phyloP scores from a whole-genome alignment of 768 basidiomycete genomes.

The Rickenella mellea region DNA sequence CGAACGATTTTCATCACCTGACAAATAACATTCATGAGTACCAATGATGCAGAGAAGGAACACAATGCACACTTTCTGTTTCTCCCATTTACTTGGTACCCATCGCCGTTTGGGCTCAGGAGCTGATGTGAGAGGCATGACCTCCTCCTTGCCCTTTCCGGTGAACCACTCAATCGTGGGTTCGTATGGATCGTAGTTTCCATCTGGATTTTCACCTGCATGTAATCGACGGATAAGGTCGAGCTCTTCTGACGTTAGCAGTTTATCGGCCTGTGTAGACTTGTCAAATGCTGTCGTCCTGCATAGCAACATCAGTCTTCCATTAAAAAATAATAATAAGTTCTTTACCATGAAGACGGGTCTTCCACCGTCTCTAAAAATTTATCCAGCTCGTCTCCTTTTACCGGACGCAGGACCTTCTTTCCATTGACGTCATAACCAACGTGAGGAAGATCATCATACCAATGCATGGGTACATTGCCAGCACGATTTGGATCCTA shows the following conservation, averaged over 20 bases:
- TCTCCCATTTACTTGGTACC: conserved; percentile 99
- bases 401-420: conserved; percentile 85
- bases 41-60: neutral
- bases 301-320: neutral
- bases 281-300: conserved; percentile 94
- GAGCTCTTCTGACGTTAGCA: conserved; percentile 81
- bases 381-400: conserved; percentile 94
- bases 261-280: conserved; percentile 74
- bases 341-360: conserved; percentile 66
- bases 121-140: conserved; percentile 85
- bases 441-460: conserved; percentile 98
- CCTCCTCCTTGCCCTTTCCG: conserved; percentile 87
- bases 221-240: conserved; percentile 93
- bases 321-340: conserved; percentile 11
- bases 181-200: conserved; percentile 84
- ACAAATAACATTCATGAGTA: neutral
- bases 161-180: conserved; percentile 96
- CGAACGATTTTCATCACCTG: conserved; percentile 99
- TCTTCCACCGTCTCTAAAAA: conserved; percentile 93
- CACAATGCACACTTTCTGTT: conserved; percentile 69
- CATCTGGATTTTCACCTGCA: conserved; percentile 85
- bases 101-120: conserved; percentile 96
- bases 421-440: conserved; percentile 95
- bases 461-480: conserved; percentile 95
- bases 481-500: conserved; percentile 94